A percentile compares a stretch with the other conserved stretches of the same genome.
These are phyloP conservation scores for Metschnikowia noctiluminum DNA, from an alignment of 805 yeast genomes.

Conservation along the genomic window DNA sequence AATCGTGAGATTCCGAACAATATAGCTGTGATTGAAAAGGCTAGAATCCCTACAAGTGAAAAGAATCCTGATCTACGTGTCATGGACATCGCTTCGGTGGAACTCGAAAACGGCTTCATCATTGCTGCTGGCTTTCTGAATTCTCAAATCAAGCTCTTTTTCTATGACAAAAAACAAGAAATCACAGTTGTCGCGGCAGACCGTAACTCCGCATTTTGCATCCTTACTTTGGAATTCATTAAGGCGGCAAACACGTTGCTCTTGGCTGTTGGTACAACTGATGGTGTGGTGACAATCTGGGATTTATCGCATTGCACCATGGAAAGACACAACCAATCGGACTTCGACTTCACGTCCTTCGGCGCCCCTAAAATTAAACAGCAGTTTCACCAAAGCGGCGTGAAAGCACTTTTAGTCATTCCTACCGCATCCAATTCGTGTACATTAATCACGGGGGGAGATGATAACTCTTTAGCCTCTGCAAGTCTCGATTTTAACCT, in stretches of 20 bases:
- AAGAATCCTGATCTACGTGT: conserved; percentile 80
- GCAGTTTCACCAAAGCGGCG: conserved; percentile 79
- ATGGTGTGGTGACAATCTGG: conserved; percentile 73
- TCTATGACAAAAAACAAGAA: conserved; percentile 36
- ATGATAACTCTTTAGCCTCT: conserved; percentile 68
- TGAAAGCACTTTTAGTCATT: conserved; percentile 54
- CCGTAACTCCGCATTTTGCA: conserved; percentile 70
- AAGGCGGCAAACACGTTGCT: conserved; percentile 23
- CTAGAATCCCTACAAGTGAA: conserved; percentile 52
- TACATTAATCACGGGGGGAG: conserved; percentile 76
- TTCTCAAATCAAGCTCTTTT: conserved; percentile 69
- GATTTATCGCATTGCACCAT: conserved; percentile 34
- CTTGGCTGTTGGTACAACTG: conserved; percentile 65
- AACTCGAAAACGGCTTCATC: conserved; percentile 44
- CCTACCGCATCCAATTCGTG: conserved; percentile 16
- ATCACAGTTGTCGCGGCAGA: conserved; percentile 49
- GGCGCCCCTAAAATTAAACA: conserved; percentile 37
- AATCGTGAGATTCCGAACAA: conserved; percentile 27
- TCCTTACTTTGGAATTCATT: conserved; percentile 58
- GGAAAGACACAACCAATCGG: background rate
- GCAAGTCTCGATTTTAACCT: conserved; percentile 16
- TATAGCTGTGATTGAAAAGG: conserved; percentile 48
- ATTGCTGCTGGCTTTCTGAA: conserved; percentile 80
- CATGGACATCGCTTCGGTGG: conserved; percentile 69
- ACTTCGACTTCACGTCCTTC: conserved; percentile 9